Base-by-base conservation (phyloP, 371 early-diverging fungal genomes). In the Vairimorpha ceranae region DNA sequence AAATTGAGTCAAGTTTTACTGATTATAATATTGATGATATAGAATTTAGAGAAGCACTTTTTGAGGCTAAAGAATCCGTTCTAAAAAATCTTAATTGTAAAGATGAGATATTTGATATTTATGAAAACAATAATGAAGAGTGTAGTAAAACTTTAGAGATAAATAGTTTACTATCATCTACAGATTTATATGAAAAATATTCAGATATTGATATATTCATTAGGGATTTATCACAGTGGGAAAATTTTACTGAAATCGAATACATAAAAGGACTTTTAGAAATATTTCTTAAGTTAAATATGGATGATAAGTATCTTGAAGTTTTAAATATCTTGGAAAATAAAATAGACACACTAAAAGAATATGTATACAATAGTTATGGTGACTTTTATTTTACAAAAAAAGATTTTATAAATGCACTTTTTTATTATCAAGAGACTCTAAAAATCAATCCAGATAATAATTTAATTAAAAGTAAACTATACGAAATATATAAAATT, bases 401-500 rank as follows among this genome's bases (percentile, higher is more conserved):
- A 15, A 59, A 43, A 14, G 33, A 67, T 33, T 41, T 65, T 29
- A 59, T 76, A 33, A 68, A 73, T 12, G 70, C 76, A 30, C 43
- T 77, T 17, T 19, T 73, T 7, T 58, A 69, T 48, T 79, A 59
- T 35, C 77, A 70, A 19, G 51, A 69, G n/a, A 70, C 77, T 25
- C 73, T 83, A 17, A 19, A 67, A 38, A 60, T 46, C 19, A 70
- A 72, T 64, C 75, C 71, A 19, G 51, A 43, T 23, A 67, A 70
- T 56, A 68, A 74, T 45, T 65, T 67, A 38, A 68, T 74, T 14
- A 77, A 81, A 46, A 70, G 70, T 30, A 75, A 70, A 27, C 70
- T 83, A 14, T 77, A 79, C 43, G 65, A 78, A 52, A 77, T 83
- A 0, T 81, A 83, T 65, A 66, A 65, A 58, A 72, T 69, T 32